A percentile compares a stretch with the other conserved stretches of the same genome.
phyloP scores from a whole-genome alignment of 768 basidiomycete species.

The Collybiopsis confluens region DNA sequence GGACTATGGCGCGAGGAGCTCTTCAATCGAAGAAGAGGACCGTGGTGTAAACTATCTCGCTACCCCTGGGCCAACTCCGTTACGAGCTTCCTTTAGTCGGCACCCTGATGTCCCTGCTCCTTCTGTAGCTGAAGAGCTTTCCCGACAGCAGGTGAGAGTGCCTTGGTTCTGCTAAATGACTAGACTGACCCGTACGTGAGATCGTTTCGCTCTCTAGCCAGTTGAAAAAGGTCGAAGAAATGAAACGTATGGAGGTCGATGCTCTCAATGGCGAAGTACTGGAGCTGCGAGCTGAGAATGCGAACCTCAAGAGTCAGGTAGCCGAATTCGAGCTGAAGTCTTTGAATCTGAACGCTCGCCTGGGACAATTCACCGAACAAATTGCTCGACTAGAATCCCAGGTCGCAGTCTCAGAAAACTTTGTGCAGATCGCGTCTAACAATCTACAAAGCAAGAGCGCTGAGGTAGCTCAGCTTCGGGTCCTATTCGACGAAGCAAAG shows the following conservation, averaged over 20 bases:
- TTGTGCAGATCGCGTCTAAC: background rate
- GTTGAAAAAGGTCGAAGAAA: background rate
- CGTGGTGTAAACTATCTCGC: background rate
- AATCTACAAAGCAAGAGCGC: background rate
- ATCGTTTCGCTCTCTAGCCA: background rate
- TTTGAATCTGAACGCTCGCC: background rate
- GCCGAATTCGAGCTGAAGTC: background rate
- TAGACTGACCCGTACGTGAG: background rate
- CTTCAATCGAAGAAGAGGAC: no score
- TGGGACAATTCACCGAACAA: background rate
- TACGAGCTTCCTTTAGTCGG: background rate
- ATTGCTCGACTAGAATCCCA: background rate
- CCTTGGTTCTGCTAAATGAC: background rate
- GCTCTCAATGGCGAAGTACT: background rate
- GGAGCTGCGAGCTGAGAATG: background rate
- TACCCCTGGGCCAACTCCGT: background rate
- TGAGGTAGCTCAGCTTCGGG: background rate
- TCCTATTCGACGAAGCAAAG: background rate
- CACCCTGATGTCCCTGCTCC: no score
- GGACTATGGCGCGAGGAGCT: no score
- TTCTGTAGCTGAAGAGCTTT: background rate
- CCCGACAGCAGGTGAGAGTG: background rate
- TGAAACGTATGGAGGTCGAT: background rate
- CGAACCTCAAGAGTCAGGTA: background rate
- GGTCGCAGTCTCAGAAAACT: background rate